These are phyloP conservation scores for Chalaropsis ovoidea DNA, from an alignment of 2,329 filamentous ascomycete genomes.

Conservation along the genomic window DNA sequence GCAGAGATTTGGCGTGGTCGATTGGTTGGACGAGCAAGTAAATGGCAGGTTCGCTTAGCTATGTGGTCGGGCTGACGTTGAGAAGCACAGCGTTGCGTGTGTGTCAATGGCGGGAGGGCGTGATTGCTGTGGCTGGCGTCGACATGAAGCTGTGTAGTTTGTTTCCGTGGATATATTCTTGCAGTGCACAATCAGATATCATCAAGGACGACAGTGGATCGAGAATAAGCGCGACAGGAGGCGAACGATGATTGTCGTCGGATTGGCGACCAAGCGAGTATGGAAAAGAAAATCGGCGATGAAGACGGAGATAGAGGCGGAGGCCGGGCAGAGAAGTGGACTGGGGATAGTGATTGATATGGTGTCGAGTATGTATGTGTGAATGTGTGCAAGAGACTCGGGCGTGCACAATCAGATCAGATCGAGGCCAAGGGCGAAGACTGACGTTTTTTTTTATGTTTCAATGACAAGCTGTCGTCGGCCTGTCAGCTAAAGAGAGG, in stretches of 20 bases:
- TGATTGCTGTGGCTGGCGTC: not conserved
- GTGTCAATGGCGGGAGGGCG: not conserved
- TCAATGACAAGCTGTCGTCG: not conserved
- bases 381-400: not conserved
- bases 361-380: not conserved
- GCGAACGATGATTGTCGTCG: not conserved
- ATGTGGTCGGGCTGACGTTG: not conserved
- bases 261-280: not conserved
- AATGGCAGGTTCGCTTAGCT: not conserved
- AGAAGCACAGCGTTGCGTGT: not conserved
- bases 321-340: not conserved
- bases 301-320: not conserved
- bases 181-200: not conserved
- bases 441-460: constrained; percentile 5
- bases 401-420: not conserved
- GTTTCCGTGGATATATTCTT: not conserved
- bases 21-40: not conserved
- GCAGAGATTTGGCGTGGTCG: too few species aligned
- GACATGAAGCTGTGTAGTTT: not conserved
- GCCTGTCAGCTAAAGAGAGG: not conserved
- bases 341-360: not conserved
- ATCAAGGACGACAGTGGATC: not conserved
- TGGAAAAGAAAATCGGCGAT: not conserved
- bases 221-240: not conserved
- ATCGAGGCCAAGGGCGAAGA: not conserved